Evolutionary conservation across 441 rosid genomes (phyloP), one percentile per base, ranked within the genome.

Genomic region (Breynia disticha): DNA sequence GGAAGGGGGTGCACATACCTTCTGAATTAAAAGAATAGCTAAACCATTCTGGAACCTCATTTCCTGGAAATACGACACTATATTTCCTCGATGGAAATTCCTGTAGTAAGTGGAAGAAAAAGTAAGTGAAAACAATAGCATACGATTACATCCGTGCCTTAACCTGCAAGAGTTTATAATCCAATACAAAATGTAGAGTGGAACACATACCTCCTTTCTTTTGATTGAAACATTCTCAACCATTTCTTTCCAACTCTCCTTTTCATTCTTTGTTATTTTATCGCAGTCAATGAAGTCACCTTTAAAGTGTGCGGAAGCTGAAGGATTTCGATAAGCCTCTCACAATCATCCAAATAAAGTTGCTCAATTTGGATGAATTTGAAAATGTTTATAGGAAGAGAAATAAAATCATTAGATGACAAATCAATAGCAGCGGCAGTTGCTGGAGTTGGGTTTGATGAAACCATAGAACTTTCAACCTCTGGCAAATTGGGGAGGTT

Each of bases 251-350:
- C n/a, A 24, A 43, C 22, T 16, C 4, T 43, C 50, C 10, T 48
- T 18, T 18, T 59, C 55, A 24, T 42, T 42, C 50, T 21, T 24
- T 18, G 63, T 54, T 14, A 58, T 47, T 49, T 49, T 58, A 11
- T 58, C 54, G 54, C 62, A 58, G 54, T 58, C 49, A 47, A 54
- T 37, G 47, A 58, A 58, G 62, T 58, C 62, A 58, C 48, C 39
- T 16, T 58, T 54, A 48, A n/a, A 38, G 16, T 37, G 6, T 18
- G 47, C 6, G 62, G 62, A 48, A 58, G 62, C 18, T 58, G 54
- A 19, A 54, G 62, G 22, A 58, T 58, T 49, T 58, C 54, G 37
- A 0, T 19, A 15, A 58, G 5, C 11, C 39, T 58, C 54, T 19
- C 49, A 16, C 62, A 58, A n/a, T 58, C 39, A 11, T 54, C 48